Evolutionary conservation across 2,329 filamentous ascomycete genomes (phyloP).

Genomic region (Paraphaeosphaeria sporulosa): DNA sequence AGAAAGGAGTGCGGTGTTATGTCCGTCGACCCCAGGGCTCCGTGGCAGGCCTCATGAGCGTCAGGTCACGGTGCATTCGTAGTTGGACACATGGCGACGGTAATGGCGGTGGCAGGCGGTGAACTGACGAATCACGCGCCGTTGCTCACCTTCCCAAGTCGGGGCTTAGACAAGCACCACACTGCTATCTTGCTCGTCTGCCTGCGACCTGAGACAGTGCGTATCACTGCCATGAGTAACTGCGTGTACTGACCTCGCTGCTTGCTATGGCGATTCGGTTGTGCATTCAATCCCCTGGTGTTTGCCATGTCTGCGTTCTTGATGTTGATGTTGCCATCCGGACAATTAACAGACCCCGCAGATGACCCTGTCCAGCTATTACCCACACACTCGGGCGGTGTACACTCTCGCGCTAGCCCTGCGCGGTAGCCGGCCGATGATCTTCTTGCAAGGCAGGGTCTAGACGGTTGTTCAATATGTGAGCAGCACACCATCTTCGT

Average conservation of each 20-base stretch:
- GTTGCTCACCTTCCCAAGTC: constrained; percentile 26
- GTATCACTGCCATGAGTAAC: constrained; percentile 8
- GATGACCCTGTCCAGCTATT: background rate
- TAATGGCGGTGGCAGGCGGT: constrained; percentile 32
- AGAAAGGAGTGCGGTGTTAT: constrained; percentile 3
- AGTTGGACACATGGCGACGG: constrained; percentile 33
- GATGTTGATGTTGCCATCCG: background rate
- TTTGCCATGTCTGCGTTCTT: background rate
- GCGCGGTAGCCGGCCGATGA: background rate
- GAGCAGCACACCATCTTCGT: background rate
- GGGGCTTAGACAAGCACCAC: constrained; percentile 30
- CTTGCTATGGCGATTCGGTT: background rate
- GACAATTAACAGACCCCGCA: constrained; percentile 5
- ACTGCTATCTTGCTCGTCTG: constrained; percentile 33
- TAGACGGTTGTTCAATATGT: background rate
- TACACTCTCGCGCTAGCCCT: constrained; percentile 7
- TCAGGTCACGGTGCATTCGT: constrained; percentile 16
- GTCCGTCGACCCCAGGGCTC: background rate
- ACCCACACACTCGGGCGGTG: constrained; percentile 5
- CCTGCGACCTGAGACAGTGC: constrained; percentile 25
- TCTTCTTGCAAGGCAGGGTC: background rate
- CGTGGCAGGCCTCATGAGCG: constrained; percentile 12
- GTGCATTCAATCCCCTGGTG: background rate
- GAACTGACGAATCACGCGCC: constrained; percentile 37
- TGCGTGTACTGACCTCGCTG: background rate